Evolutionary conservation across 805 yeast genomes (phyloP), one percentile per base, ranked within the genome.

Genomic region (Lipomyces japonicus): DNA sequence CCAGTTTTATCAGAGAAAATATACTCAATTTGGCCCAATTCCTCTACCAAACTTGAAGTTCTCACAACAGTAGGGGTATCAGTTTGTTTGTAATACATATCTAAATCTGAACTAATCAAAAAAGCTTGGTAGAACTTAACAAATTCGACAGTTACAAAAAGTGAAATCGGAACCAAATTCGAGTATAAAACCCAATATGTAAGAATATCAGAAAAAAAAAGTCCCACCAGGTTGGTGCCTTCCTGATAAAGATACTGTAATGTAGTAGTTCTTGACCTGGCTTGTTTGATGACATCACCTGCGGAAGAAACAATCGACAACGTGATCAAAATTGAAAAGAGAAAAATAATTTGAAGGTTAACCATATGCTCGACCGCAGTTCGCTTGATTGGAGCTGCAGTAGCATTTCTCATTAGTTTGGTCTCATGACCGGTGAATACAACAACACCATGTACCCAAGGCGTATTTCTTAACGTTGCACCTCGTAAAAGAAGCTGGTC

Each of bases 341-440:
- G 72, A 1, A 91, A 95, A 51, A 93, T 71, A 62, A 93, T 91
- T 68, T 93, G 99, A 61, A 86, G 69, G 65, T 93, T 95, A 61
- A 93, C 91, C 69, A 90, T 85, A 66, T 95, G 80, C 72, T 93
- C 99, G 12, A 95, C 97, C 23, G 95, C 95, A 0, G 99, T 93
- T 62, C 95, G 78, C 66, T 93, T 93, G 63, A 93, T 95, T 9
- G 99, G 99, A 1, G 99, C 83, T 1, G 98, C 97, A 1, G 97
- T 90, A 18, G 99, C 98, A 71, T 93, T 93, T 65, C 98, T 80
- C 97, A 93, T 91, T 58, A 93, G 75, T 64, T 93, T 93, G 0
- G 99, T 93, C 70, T 93, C 98, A 66, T 95, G 99, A 19, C 99
- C 99, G 0, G 99, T 93, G 66, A 91, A 93, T 1, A 93, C 80